Evolutionary conservation across 805 yeast genomes (phyloP).

Genomic region (Gaillardinia entomophila): DNA sequence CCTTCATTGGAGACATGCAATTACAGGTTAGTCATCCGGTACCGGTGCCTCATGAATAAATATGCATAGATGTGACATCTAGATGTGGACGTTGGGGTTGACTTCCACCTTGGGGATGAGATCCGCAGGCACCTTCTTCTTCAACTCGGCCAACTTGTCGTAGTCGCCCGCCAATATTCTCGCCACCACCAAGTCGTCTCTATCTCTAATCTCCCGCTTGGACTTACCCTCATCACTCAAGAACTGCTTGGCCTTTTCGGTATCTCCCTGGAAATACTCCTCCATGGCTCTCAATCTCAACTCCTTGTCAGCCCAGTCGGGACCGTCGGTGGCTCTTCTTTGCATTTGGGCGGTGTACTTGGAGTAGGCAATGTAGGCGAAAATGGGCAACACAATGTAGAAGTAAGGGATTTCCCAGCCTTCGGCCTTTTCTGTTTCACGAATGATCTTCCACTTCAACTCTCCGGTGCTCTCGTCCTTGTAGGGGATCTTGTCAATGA

Average conservation of each 20-base stretch:
- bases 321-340: conserved; percentile 37
- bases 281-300: conserved; percentile 70
- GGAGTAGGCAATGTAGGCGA: conserved; percentile 49
- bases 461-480: conserved; percentile 76
- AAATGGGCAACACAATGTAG: conserved; percentile 66
- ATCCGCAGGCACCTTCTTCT: conserved; percentile 40
- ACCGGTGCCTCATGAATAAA: no score
- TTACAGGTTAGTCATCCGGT: no score
- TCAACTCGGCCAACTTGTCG: conserved; percentile 60
- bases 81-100: conserved; percentile 30
- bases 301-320: conserved; percentile 82
- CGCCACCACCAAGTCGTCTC: conserved; percentile 76
- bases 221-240: conserved; percentile 48
- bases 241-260: conserved; percentile 48
- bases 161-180: conserved; percentile 81
- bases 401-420: conserved; percentile 82
- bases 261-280: conserved; percentile 50
- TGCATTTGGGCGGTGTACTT: conserved; percentile 40
- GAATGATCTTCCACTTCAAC: conserved; percentile 70
- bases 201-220: conserved; percentile 51
- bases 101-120: conserved; percentile 30
- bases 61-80: conserved; percentile 2
- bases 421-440: conserved; percentile 67
- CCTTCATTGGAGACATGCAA: no score
- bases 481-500: conserved; percentile 79